Conservation (phyloP, 176 grass and related monocot genomes). For the Bromus sterilis region DNA sequence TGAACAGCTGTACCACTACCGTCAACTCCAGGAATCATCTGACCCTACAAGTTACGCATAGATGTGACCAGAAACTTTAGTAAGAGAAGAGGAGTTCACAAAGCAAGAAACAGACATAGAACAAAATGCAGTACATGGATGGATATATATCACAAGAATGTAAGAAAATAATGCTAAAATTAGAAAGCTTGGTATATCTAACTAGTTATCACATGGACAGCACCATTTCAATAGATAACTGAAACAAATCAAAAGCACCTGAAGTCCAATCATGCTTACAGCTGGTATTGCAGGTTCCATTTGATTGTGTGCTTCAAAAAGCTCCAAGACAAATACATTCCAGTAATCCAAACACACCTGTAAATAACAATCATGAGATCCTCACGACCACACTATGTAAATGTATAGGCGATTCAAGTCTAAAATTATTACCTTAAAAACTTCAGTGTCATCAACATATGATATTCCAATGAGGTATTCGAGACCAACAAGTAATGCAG, state of each 20-base stretch:
- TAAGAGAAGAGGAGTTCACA: background rate
- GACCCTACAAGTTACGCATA: conserved; percentile 24
- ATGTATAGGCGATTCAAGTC: conserved; percentile 10
- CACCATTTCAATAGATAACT: background rate
- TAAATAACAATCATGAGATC: conserved; percentile 1
- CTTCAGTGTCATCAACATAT: conserved; percentile 97
- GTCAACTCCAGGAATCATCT: conserved; percentile 73
- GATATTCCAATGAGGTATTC: conserved; percentile 98
- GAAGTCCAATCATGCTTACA: conserved; percentile 86
- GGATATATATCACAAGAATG: background rate
- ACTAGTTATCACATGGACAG: background rate
- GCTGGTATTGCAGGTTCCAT: conserved; percentile 77
- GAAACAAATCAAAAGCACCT: conserved; percentile 42
- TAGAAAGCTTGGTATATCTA: background rate
- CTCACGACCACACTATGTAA: background rate
- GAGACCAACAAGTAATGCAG: conserved; percentile 73
- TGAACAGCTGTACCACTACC: conserved; percentile 58
- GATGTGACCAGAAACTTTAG: background rate
- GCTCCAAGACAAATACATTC: conserved; percentile 89
- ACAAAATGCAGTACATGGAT: background rate
- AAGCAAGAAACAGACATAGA: background rate
- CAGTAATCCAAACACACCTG: conserved; percentile 99
- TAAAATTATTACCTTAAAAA: conserved; percentile 76
- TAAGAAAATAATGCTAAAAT: background rate
- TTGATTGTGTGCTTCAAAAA: conserved; percentile 94